Percentiles rank a stretch among this genome's conserved stretches.
Conservation (phyloP, 805 yeast species). For the Wickerhamomyces alni region DNA sequence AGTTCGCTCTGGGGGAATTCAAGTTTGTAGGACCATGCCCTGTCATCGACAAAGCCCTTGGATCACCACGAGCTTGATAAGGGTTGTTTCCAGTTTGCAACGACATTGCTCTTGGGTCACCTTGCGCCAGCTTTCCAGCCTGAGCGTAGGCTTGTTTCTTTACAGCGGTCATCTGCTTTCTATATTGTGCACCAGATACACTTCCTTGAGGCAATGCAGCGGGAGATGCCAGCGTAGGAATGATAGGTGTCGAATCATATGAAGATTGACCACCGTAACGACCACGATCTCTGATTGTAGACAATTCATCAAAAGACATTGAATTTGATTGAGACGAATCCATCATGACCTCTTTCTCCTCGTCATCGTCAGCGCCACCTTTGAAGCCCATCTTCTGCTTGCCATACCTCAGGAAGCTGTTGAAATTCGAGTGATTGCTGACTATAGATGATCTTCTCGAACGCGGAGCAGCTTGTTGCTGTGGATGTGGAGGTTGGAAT, state of each 20-base stretch:
- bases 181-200: conserved; percentile 51
- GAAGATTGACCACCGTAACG: conserved; percentile 47
- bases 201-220: conserved; percentile 20
- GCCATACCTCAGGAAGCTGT: conserved; percentile 9
- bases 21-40: conserved; percentile 30
- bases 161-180: conserved; percentile 64
- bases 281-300: conserved; percentile 59
- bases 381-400: conserved; percentile 6
- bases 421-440: conserved; percentile 10
- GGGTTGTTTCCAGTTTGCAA: conserved; percentile 18
- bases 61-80: conserved; percentile 8
- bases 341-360: conserved; percentile 27
- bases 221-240: conserved; percentile 54
- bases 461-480: conserved; percentile 9
- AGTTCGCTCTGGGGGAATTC: conserved; percentile 27
- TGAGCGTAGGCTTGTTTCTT: conserved; percentile 49
- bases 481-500: conserved; percentile 17
- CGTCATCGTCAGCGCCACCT: conserved; percentile 23
- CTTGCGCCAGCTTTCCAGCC: conserved; percentile 30
- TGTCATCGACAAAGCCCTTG: conserved; percentile 27
- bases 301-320: conserved; percentile 58
- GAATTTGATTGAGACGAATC: conserved; percentile 28
- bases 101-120: conserved; percentile 42
- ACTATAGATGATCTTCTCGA: conserved; percentile 16
- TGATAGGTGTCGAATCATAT: conserved; percentile 64